These are phyloP conservation scores for Geotrichum aggregatum DNA, from an alignment of 1,139 yeast species.

Conservation along the genomic window DNA sequence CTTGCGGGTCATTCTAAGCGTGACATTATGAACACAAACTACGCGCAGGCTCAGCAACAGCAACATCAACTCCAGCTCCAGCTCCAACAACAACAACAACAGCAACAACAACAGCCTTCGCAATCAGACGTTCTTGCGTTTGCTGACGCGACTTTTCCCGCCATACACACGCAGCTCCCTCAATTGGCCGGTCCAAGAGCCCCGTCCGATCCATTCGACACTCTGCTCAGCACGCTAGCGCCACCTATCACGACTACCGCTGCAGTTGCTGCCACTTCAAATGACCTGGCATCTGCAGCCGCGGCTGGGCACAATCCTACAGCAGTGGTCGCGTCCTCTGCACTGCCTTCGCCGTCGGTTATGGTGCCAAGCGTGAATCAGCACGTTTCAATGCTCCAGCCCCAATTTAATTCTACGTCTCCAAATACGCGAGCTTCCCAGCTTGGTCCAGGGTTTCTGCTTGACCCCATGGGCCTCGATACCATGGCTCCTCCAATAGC, in stretches of 20 bases:
- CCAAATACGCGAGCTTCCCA: constrained; percentile 1
- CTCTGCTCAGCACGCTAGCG: constrained; percentile 10
- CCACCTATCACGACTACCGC: constrained; percentile 2
- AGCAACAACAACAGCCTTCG: constrained; percentile 13
- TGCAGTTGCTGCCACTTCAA: constrained; percentile 8
- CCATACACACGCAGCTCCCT: constrained; percentile 11
- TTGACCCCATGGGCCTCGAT: not conserved
- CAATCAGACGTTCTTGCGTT: constrained; percentile 8
- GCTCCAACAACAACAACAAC: constrained; percentile 10
- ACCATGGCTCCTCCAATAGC: not conserved
- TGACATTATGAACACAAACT: not conserved
- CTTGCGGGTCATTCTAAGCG: not conserved
- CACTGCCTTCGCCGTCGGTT: constrained; percentile 1
- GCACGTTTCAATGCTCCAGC: not conserved
- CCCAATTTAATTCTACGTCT: constrained; percentile 1
- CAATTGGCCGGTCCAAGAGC: constrained; percentile 10
- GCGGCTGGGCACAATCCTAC: constrained; percentile 2
- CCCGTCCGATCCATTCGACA: constrained; percentile 17
- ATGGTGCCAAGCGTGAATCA: constrained; percentile 2
- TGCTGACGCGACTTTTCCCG: constrained; percentile 5
- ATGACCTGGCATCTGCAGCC: constrained; percentile 12
- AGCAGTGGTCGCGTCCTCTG: not conserved
- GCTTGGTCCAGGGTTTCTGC: not conserved
- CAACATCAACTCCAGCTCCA: not conserved
- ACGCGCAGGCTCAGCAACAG: not conserved